These are phyloP conservation scores for Rhodamnia argentea DNA, from an alignment of 345 rosid genomes.

Conservation along the genomic window DNA sequence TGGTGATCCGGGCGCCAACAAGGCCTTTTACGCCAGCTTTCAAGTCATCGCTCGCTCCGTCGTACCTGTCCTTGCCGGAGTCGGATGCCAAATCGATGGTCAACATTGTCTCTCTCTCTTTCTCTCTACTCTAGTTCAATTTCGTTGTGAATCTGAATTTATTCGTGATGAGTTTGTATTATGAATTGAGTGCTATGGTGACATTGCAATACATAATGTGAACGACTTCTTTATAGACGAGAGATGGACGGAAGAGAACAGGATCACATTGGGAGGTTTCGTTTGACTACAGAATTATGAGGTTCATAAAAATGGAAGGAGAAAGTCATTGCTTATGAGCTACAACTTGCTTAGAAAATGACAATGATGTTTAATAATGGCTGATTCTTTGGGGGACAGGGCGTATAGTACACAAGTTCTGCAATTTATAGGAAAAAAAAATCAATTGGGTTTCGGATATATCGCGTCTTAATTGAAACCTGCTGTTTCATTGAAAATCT, in stretches of 20 bases:
- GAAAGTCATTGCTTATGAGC: not conserved
- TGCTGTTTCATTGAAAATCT: not conserved
- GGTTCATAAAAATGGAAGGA: too few species aligned
- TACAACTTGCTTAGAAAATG: not conserved
- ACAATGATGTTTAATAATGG: not conserved
- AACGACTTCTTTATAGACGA: not conserved
- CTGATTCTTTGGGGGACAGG: not conserved
- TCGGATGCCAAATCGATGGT: not conserved
- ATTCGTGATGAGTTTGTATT: not conserved
- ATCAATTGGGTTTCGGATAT: not conserved
- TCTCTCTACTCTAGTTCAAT: not conserved
- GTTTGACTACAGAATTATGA: too few species aligned
- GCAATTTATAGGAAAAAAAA: not conserved
- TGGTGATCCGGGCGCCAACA: not conserved
- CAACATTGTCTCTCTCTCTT: not conserved
- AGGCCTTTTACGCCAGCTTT: conserved; percentile 10
- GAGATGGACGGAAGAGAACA: too few species aligned
- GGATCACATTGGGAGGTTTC: too few species aligned
- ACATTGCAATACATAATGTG: not conserved
- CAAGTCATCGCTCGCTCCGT: conserved; percentile 1
- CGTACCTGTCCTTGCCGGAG: not conserved
- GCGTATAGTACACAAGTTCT: not conserved
- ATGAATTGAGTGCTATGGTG: not conserved
- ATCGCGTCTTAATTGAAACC: not conserved
- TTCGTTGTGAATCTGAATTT: not conserved